These are phyloP conservation scores for Trichoderma sp. DNA, from an alignment of 2,329 filamentous ascomycete genomes.

Conservation along the genomic window DNA sequence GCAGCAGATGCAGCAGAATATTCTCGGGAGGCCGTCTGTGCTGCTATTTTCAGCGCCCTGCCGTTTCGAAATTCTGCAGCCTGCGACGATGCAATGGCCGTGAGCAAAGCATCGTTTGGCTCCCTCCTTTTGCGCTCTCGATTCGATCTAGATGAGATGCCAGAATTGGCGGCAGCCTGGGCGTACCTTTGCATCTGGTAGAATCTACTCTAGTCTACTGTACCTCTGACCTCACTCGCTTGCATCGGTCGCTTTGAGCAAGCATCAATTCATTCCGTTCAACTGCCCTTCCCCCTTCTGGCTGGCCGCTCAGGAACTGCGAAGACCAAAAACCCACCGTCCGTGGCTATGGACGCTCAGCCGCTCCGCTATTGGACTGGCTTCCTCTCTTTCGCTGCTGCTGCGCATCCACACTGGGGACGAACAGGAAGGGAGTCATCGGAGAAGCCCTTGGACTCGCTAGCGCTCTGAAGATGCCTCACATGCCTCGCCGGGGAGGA, in stretches of 20 bases:
- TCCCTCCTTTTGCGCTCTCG: neutral
- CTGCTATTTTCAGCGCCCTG: constrained; percentile 13
- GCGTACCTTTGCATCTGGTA: neutral
- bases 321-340: neutral
- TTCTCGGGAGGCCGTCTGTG: neutral
- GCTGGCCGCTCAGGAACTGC: constrained; percentile 14
- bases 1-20: neutral
- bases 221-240: neutral
- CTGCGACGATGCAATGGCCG: neutral
- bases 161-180: constrained; percentile 1
- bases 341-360: constrained; percentile 21
- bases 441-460: constrained; percentile 10
- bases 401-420: constrained; percentile 13
- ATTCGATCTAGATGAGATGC: neutral
- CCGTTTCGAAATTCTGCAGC: constrained; percentile 22
- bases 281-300: constrained; percentile 6
- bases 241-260: neutral
- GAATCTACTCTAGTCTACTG: neutral
- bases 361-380: constrained; percentile 18
- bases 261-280: neutral
- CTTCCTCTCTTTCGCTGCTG: neutral
- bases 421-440: constrained; percentile 20
- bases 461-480: constrained; percentile 17
- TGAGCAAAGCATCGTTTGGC: constrained; percentile 10
- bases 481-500: constrained; percentile 10